Conservation (phyloP, 192 early-diverging fungal species). For the Pilobolus umbonatus region DNA sequence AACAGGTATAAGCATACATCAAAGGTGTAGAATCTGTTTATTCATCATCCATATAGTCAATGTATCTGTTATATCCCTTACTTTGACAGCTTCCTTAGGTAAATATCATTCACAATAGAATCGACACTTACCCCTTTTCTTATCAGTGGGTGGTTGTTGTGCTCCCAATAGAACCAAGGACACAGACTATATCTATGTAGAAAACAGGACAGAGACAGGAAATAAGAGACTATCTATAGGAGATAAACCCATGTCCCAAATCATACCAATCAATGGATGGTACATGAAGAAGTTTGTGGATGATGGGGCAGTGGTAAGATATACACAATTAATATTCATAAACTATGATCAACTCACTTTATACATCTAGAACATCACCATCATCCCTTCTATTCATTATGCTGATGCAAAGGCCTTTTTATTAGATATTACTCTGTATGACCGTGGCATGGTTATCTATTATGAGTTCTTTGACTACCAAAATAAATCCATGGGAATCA, state of each 20-base stretch:
- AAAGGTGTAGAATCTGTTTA: no score
- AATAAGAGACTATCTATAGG: constrained; percentile 19
- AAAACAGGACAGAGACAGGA: constrained; percentile 18
- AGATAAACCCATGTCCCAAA: constrained; percentile 23
- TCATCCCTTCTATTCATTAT: constrained; percentile 18
- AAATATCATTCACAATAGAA: background rate
- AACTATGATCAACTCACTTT: background rate
- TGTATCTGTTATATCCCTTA: background rate
- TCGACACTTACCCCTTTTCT: background rate
- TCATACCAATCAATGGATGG: constrained; percentile 17
- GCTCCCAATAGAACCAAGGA: constrained; percentile 26
- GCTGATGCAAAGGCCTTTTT: constrained; percentile 27
- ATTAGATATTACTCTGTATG: constrained; percentile 12
- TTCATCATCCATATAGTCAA: no score
- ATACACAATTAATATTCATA: no score
- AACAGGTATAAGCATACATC: no score
- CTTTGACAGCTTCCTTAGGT: constrained; percentile 19
- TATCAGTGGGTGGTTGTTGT: constrained; percentile 30
- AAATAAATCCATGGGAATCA: constrained; percentile 12
- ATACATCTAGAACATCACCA: constrained; percentile 24
- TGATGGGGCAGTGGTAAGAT: constrained; percentile 24
- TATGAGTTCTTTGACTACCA: constrained; percentile 25
- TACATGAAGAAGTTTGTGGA: constrained; percentile 32
- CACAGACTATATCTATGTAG: constrained; percentile 18
- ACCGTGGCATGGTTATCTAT: constrained; percentile 22